phyloP scores from a whole-genome alignment of 305 asterid species.

The Caryopteris hybrid region DNA sequence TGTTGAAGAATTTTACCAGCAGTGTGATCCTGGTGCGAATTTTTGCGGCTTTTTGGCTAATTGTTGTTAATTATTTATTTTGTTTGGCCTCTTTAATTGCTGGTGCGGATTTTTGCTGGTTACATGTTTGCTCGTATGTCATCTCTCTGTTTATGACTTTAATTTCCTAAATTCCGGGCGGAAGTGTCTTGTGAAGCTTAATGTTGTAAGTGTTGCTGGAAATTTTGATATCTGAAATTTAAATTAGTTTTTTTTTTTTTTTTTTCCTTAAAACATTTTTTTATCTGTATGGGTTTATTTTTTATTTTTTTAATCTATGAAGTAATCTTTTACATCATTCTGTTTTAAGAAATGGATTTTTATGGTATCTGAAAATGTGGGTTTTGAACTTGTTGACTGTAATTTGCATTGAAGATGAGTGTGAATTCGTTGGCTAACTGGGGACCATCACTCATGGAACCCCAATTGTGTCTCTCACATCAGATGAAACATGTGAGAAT shows the following conservation, averaged over 20 bases:
- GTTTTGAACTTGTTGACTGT: neutral
- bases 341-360: neutral
- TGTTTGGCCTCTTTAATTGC: neutral
- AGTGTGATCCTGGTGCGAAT: constrained; percentile 44
- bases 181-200: neutral
- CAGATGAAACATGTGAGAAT: neutral
- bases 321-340: neutral
- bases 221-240: constrained; percentile 16
- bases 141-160: neutral
- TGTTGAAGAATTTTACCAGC: constrained; percentile 45
- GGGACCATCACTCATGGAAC: neutral
- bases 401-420: neutral
- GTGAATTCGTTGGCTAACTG: neutral
- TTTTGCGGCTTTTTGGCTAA: neutral
- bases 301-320: no score
- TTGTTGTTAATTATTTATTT: neutral
- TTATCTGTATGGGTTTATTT: no score
- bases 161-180: neutral
- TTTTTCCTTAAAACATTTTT: neutral
- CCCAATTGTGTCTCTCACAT: neutral
- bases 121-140: neutral
- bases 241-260: neutral
- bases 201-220: neutral
- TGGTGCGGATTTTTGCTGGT: constrained; percentile 1
- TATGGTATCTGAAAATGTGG: constrained; percentile 1